Base-by-base conservation (phyloP, 768 basidiomycete species). In the Podaxis rugospora region DNA sequence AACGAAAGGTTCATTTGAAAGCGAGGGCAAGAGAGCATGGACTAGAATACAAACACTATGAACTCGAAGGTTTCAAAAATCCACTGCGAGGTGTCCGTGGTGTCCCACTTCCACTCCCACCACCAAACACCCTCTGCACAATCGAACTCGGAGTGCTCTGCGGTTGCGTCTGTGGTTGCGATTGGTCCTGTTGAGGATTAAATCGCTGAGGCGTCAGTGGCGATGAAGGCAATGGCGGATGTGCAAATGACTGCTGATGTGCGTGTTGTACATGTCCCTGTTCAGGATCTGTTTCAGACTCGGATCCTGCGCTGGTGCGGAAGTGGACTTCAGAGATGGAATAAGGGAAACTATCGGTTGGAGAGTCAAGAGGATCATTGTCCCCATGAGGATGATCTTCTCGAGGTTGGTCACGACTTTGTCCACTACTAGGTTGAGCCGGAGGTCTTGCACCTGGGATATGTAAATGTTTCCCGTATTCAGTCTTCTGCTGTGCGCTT, bases 241-340 rank as follows among this genome's bases (percentile, higher is more conserved):
- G 59, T 10, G 59, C 35, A 13, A 39, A 16, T 4, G 49, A 37
- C 23, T 58, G 47, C 5, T 51, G 57, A 14, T 49, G 57, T 4
- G 49, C 57, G 25, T 50, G 51, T 49, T 58, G 57, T 25, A 50
- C 13, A 18, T 49, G 57, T 14, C 57, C 57, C 5, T 36, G 28
- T 25, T 58, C 57, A 13, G 36, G 5, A 36, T 60, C 59, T 27
- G 10, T 10, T 16, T 44, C 47, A 14, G 46, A 37, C 13, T 62
- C 50, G 40, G 52, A 0, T 76, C 75, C 3, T 72, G 72, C 23
- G 62, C 74, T 81, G 47, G 79, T 75, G 39, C 80, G 74, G 68
- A 83, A 83, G 52, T 80, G 74, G 35, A 83, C 72, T 10, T 84
- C 83, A 2, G 81, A 81, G n/a, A 82, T 77, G 14, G 83, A 81